phyloP scores from a whole-genome alignment of 2,329 filamentous ascomycete species.

The Paracamarosporium sp. region DNA sequence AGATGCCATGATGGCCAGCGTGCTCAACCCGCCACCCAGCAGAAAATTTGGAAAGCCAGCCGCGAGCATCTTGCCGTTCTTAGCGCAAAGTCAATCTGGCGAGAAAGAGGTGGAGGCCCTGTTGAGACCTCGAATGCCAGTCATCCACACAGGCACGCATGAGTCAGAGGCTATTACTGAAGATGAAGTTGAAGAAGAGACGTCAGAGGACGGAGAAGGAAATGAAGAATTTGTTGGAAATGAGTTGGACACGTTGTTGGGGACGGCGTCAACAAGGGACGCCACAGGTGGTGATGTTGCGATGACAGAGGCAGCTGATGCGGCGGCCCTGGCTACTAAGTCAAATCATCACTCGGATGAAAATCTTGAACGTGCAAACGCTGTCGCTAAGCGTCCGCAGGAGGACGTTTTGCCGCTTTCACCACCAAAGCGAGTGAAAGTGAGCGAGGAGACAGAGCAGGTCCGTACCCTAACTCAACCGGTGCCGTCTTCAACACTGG shows the following conservation, averaged over 20 bases:
- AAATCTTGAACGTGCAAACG: slow-evolving; percentile 3
- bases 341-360: not conserved
- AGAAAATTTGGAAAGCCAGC: slow-evolving; percentile 66
- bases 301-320: slow-evolving; percentile 17
- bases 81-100: slow-evolving; percentile 68
- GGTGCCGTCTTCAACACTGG: not conserved
- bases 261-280: slow-evolving; percentile 22
- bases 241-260: slow-evolving; percentile 32
- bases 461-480: slow-evolving; percentile 8
- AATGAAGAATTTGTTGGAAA: slow-evolving; percentile 56
- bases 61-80: slow-evolving; percentile 80
- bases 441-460: slow-evolving; percentile 15
- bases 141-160: slow-evolving; percentile 39
- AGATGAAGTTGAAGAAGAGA: slow-evolving; percentile 27
- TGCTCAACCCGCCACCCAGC: slow-evolving; percentile 76
- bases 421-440: slow-evolving; percentile 37
- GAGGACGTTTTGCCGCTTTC: slow-evolving; percentile 26
- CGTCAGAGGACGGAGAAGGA: slow-evolving; percentile 56
- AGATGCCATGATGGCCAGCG: slow-evolving; percentile 79
- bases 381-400: slow-evolving; percentile 31
- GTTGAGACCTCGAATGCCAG: slow-evolving; percentile 59
- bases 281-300: slow-evolving; percentile 16
- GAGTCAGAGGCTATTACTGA: slow-evolving; percentile 26
- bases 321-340: not conserved
- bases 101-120: slow-evolving; percentile 75